phyloP scores from a whole-genome alignment of 495 filamentous ascomycete genomes.

The Hypoxylon fragiforme region DNA sequence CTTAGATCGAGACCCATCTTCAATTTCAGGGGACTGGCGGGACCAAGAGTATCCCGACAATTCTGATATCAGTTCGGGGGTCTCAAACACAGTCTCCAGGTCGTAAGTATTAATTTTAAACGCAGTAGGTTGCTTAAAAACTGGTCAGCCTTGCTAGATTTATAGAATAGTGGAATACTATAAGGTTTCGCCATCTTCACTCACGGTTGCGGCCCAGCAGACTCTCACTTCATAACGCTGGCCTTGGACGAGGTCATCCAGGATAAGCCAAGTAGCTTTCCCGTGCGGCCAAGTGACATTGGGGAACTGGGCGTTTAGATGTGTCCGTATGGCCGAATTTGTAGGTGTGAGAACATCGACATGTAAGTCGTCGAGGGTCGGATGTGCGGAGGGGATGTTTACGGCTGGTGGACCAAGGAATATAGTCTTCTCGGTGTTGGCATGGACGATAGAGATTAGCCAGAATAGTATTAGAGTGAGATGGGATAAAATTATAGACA shows the following conservation, averaged over 20 bases:
- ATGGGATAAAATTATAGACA: constrained; percentile 14
- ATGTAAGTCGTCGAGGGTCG: constrained; percentile 65
- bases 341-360: constrained; percentile 65
- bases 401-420: constrained; percentile 70
- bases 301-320: constrained; percentile 69
- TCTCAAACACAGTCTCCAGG: constrained; percentile 59
- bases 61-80: constrained; percentile 63
- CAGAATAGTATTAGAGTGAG: constrained; percentile 10
- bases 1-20: constrained; percentile 10
- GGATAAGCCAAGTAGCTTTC: constrained; percentile 75
- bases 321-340: constrained; percentile 58
- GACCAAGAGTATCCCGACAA: constrained; percentile 64
- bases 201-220: constrained; percentile 92
- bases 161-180: neutral
- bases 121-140: constrained; percentile 80
- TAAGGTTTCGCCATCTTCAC: constrained; percentile 36
- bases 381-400: constrained; percentile 56
- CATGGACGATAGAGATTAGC: constrained; percentile 38
- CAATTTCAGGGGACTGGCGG: constrained; percentile 40
- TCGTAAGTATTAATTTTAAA: constrained; percentile 71
- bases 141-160: constrained; percentile 12
- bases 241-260: constrained; percentile 71
- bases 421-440: constrained; percentile 90
- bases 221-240: constrained; percentile 90
- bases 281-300: constrained; percentile 56